These are phyloP conservation scores for Gymnopilus junonius DNA, from an alignment of 768 basidiomycete species.

Conservation along the genomic window DNA sequence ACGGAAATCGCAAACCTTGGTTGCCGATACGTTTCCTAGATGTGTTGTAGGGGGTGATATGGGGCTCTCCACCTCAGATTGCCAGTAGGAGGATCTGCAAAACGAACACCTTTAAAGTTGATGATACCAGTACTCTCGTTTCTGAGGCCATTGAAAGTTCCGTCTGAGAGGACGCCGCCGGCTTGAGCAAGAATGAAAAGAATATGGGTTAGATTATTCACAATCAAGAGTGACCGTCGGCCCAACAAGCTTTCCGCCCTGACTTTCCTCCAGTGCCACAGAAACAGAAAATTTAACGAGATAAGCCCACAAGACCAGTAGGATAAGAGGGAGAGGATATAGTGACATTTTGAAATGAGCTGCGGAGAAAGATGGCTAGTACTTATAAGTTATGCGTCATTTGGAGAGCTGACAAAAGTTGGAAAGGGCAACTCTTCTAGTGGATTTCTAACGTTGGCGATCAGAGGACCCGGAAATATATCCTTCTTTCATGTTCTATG, in stretches of 20 bases:
- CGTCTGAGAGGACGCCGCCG: conserved; percentile 31
- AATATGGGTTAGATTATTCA: conserved; percentile 2
- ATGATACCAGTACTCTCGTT: conserved; percentile 36
- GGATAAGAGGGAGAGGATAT: neutral
- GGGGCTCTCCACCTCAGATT: conserved; percentile 45
- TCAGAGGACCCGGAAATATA: neutral
- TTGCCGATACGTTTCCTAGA: conserved; percentile 41
- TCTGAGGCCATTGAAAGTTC: conserved; percentile 37
- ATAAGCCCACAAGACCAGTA: neutral
- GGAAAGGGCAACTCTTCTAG: neutral
- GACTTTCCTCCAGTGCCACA: neutral
- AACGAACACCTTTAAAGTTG: conserved; percentile 45
- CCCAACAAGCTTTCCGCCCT: conserved; percentile 6
- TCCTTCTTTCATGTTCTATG: neutral
- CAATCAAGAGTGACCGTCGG: conserved; percentile 30
- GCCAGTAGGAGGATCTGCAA: conserved; percentile 47
- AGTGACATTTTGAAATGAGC: neutral
- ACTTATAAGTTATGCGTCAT: neutral
- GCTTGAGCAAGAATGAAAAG: neutral
- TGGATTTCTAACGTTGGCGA: neutral
- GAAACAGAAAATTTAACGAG: neutral
- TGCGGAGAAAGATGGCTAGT: neutral
- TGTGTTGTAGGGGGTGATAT: conserved; percentile 41
- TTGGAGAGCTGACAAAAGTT: neutral
- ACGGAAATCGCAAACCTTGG: conserved; percentile 26